These are phyloP conservation scores for Pisolithus marmoratus DNA, from an alignment of 768 basidiomycete species.

Conservation along the genomic window DNA sequence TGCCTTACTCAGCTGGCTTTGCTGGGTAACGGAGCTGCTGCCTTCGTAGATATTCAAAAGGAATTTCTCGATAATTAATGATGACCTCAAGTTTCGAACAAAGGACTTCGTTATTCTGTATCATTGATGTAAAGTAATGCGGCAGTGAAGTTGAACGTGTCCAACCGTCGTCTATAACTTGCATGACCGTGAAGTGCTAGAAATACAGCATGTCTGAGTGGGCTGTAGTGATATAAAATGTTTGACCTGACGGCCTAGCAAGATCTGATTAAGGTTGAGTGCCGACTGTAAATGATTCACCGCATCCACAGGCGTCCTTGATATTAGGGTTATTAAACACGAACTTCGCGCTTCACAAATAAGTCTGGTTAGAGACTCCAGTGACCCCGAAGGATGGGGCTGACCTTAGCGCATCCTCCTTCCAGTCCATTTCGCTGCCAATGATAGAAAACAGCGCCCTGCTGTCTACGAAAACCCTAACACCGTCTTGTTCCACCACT, in stretches of 20 bases:
- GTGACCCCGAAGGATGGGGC: slow-evolving; percentile 19
- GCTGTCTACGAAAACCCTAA: slow-evolving; percentile 89
- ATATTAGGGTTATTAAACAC: slow-evolving; percentile 89
- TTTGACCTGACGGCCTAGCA: too few relatives aligned
- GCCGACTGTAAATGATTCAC: slow-evolving; percentile 78
- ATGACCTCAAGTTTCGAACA: background rate
- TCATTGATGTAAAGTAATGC: slow-evolving; percentile 2
- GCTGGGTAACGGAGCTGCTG: slow-evolving; percentile 68
- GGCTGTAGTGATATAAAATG: background rate
- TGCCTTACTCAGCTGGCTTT: slow-evolving; percentile 68
- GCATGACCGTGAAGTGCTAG: slow-evolving; percentile 17
- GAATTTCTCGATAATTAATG: slow-evolving; percentile 56
- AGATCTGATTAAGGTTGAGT: too few relatives aligned
- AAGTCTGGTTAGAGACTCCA: slow-evolving; percentile 2
- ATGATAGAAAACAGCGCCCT: slow-evolving; percentile 98
- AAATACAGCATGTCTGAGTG: slow-evolving; percentile 20
- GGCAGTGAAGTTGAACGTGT: background rate
- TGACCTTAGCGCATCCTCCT: slow-evolving; percentile 84
- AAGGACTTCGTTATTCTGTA: background rate
- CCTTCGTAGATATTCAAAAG: slow-evolving; percentile 73
- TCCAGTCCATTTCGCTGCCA: slow-evolving; percentile 99
- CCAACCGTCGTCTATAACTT: slow-evolving; percentile 5
- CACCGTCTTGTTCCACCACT: slow-evolving; percentile 92
- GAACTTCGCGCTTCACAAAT: slow-evolving; percentile 59
- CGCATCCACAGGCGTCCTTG: slow-evolving; percentile 91